Evolutionary conservation across 306 rosid genomes (phyloP), one percentile per base, ranked within the genome.

Genomic region (Boehmeria nivea): DNA sequence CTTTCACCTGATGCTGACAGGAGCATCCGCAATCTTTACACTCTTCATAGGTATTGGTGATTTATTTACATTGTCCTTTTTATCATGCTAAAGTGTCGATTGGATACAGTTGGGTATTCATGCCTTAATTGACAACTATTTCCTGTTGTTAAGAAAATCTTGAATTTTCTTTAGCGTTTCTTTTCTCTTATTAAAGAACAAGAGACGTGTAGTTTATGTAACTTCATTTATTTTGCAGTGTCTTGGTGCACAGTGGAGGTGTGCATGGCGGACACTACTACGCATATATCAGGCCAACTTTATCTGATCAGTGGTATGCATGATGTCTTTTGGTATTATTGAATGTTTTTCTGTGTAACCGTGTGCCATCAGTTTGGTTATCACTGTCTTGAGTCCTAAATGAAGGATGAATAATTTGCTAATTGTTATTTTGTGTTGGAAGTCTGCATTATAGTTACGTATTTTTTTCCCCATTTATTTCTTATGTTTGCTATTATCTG

Each of bases 251-350:
- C 81, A 93, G 99, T 48, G 99, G 99, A 33, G 99, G 99, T 55
- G 99, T 87, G 75, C 96, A 93, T 57, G 99, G 99, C 46, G 99
- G 99, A 53, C 99, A 93, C 64, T 93, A 87, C 75, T 93, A 93
- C 28, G 99, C 99, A 44, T 93, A 87, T 72, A 87, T 93, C 83
- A 77, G 99, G 74, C 99, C 99, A 2, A 93, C 96, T 23, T 89
- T 93, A 40, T 79, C 95, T 39, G 96, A 93, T 52, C 95, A 77
- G 76, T 93, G 99, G 99, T 87, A 78, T 52, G 80, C 39, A 26
- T 57, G 15, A 23, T 7, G 19, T 51, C 69, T 68, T 67, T 62
- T 68, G 37, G 59, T 43, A 27, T 62, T 33, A 52, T 49, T 34
- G 22, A 38, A 5, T 47, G 24, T 15, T 61, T 3, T 40, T 40